Base-by-base conservation (phyloP, 495 filamentous ascomycete genomes). In the Tuber brumale region DNA sequence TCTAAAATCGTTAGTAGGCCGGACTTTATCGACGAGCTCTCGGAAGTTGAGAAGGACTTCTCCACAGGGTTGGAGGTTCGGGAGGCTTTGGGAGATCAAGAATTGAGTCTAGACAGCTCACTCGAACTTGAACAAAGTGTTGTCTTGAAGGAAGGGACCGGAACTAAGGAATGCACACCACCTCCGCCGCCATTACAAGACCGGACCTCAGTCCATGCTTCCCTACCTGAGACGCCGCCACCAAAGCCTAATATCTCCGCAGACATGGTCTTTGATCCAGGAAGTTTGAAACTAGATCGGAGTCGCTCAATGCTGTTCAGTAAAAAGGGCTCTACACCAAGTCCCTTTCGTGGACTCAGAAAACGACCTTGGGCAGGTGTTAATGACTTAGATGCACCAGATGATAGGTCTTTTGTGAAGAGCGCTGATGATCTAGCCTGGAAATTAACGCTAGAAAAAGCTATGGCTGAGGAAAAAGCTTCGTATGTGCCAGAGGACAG, bases 251-350 rank as follows among this genome's bases (percentile, higher is more conserved):
- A 43, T 2, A 16, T 1, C 57, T 4, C 27, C 27, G 44, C 57
- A 31, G 12, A 35, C 21, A 42, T 61, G 16, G 75, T 73, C 66
- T 77, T 82, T 61, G 73, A 79, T 66, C 74, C 51, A 8, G 74
- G 41, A n/a, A 66, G 73, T 31, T 39, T 82, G 41, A 82, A 82
- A 21, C 74, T 82, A 14, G 75, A 82, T 39, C 23, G 39, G 35
- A 71, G 76, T 23, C 72, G 74, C 19, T 82, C 81, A 45, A 43
- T 82, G 51, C 75, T 82, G 43, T 82, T 82, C 61, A 72, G 76
- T 19, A 79, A 73, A 70, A 73, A 72, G 35, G 77, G 71, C 0
- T 46, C 78, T 37, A 76, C 77, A 9, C 74, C 79, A 8, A 73
- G 79, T 21, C 78, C 76, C n/a, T 81, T 81, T 48, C 70, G 75